These are phyloP conservation scores for Effrenium voratum DNA, from an alignment of 73 alveolate species.

Conservation along the genomic window DNA sequence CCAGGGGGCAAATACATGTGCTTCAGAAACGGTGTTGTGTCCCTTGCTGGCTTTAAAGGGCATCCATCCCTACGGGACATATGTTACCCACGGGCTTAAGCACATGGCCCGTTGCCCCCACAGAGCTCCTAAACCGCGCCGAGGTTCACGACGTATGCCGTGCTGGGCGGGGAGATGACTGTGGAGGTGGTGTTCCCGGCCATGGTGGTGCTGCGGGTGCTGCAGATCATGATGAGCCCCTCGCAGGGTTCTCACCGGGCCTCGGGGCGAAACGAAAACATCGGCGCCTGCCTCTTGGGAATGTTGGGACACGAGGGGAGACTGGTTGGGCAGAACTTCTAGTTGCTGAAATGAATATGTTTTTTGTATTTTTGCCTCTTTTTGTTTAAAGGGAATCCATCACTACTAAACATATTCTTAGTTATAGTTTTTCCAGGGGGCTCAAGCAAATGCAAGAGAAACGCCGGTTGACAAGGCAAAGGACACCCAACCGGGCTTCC, in stretches of 20 bases:
- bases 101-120: background rate
- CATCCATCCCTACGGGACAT: background rate
- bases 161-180: slow-evolving; percentile 87
- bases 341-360: too few relatives aligned
- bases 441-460: too few relatives aligned
- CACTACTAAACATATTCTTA: too few relatives aligned
- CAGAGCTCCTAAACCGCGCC: background rate
- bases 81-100: background rate
- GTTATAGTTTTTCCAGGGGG: too few relatives aligned
- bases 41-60: background rate
- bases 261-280: too few relatives aligned
- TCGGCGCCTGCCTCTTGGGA: background rate
- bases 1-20: background rate
- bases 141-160: slow-evolving; percentile 62
- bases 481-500: too few relatives aligned
- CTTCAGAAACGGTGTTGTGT: background rate
- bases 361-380: too few relatives aligned
- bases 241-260: too few relatives aligned
- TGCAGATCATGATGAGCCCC: slow-evolving; percentile 86
- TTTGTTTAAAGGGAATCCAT: too few relatives aligned
- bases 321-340: too few relatives aligned
- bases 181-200: slow-evolving; percentile 64
- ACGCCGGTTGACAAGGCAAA: too few relatives aligned
- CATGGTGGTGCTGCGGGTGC: slow-evolving; percentile 20
- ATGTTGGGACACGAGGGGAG: background rate